Percentiles rank a stretch among this genome's conserved stretches.
Conservation (phyloP, 805 yeast species). For the Ogataea dorogensis region DNA sequence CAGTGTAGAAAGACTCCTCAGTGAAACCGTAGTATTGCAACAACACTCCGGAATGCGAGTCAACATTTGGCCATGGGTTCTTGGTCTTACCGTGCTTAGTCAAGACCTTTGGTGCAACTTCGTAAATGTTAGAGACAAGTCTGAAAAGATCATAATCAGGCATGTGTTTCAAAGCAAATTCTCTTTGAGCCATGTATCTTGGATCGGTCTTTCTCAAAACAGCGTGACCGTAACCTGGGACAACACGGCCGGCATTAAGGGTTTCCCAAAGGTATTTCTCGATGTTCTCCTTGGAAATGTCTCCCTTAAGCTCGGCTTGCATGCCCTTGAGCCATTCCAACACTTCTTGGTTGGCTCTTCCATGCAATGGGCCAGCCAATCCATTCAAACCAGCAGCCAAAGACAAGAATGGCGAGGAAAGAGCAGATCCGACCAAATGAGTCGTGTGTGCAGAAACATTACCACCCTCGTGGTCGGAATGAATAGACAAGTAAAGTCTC, state of each 20-base stretch:
- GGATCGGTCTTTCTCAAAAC: conserved; percentile 88
- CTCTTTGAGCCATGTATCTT: conserved; percentile 82
- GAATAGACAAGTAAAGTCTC: conserved; percentile 79
- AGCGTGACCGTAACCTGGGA: conserved; percentile 89
- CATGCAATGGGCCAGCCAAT: conserved; percentile 85
- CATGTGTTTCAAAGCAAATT: conserved; percentile 71
- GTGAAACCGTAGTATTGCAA: conserved; percentile 83
- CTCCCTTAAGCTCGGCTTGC: conserved; percentile 66
- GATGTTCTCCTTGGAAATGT: conserved; percentile 63
- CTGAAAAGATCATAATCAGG: conserved; percentile 79
- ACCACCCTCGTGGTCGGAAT: conserved; percentile 90
- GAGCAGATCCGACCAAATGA: conserved; percentile 80
- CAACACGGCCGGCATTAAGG: conserved; percentile 77
- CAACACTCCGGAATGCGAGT: conserved; percentile 82
- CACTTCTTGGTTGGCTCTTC: conserved; percentile 87
- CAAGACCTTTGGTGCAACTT: conserved; percentile 79
- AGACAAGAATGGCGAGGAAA: conserved; percentile 74
- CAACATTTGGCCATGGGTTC: conserved; percentile 93
- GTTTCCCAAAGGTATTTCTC: conserved; percentile 79
- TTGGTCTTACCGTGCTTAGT: conserved; percentile 86
- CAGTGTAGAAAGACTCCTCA: conserved; percentile 82
- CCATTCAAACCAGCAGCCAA: conserved; percentile 83
- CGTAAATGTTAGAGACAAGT: conserved; percentile 72
- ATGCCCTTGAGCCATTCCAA: conserved; percentile 75
- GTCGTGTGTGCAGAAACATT: conserved; percentile 86